Evolutionary conservation across 441 rosid genomes (phyloP).

Genomic region (Syzygium malaccense): DNA sequence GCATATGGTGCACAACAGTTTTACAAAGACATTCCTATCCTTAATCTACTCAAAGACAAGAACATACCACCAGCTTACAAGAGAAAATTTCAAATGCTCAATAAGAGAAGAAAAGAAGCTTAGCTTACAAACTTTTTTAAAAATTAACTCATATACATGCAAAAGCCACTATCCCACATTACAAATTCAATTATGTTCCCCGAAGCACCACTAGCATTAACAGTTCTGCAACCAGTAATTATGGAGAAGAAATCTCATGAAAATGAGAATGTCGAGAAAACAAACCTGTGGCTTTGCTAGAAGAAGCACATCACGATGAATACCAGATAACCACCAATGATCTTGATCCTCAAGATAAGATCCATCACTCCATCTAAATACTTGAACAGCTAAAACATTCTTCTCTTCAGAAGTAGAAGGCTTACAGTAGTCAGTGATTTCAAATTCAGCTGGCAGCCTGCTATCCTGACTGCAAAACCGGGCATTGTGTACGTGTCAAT

Average conservation of each 20-base stretch:
- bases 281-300: constrained; percentile 92
- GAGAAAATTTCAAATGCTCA: background rate
- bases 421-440: constrained; percentile 82
- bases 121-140: background rate
- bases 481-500: background rate
- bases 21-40: background rate
- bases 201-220: background rate
- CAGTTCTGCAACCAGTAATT: background rate
- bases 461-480: constrained; percentile 82
- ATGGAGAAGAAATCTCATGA: background rate
- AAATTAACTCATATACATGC: background rate
- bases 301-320: constrained; percentile 96
- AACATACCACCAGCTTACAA: background rate
- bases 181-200: background rate
- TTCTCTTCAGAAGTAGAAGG: constrained; percentile 64
- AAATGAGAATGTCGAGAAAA: background rate
- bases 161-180: background rate
- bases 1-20: background rate
- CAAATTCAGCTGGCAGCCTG: constrained; percentile 97
- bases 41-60: background rate
- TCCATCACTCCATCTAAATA: constrained; percentile 98
- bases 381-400: constrained; percentile 95
- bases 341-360: constrained; percentile 99
- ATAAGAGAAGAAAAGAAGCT: background rate
- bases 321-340: constrained; percentile 98